These are phyloP conservation scores for Avena sativa DNA, from an alignment of 176 grass and related monocot genomes.

Conservation along the genomic window DNA sequence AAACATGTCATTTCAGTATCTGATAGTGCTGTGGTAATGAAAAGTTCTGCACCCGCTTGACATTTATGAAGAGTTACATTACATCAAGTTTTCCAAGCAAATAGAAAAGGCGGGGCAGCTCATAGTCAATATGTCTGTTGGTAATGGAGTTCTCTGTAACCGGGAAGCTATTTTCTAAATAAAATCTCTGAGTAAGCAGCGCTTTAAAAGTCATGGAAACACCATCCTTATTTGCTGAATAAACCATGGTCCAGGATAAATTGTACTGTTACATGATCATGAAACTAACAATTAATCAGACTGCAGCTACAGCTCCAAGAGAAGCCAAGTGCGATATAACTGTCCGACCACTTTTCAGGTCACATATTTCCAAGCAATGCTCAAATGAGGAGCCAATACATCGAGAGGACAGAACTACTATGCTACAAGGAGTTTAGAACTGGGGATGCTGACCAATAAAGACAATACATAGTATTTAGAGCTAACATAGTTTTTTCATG, in stretches of 20 bases:
- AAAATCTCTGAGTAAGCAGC: constrained; percentile 1
- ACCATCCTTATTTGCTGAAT: not conserved
- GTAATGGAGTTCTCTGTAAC: not conserved
- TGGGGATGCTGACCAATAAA: not conserved
- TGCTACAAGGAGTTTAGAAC: not conserved
- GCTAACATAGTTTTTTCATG: not conserved
- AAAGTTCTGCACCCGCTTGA: not conserved
- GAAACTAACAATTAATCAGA: not conserved
- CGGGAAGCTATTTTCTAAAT: not conserved
- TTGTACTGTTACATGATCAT: not conserved
- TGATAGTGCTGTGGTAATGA: not conserved
- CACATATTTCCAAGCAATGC: not conserved
- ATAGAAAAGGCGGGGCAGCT: not conserved
- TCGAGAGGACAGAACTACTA: not conserved
- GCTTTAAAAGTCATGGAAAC: not conserved
- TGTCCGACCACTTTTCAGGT: not conserved
- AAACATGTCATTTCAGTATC: constrained; percentile 26
- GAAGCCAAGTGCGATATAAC: not conserved
- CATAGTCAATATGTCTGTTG: not conserved
- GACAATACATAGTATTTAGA: not conserved
- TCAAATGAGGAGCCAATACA: not conserved
- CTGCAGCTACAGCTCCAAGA: not conserved
- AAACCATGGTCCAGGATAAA: not conserved
- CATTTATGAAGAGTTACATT: constrained; percentile 3
- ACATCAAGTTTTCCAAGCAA: not conserved